A percentile compares a stretch with the other conserved stretches of the same genome.
phyloP scores from a whole-genome alignment of 345 rosid genomes.

The Bretschneidera sinensis region DNA sequence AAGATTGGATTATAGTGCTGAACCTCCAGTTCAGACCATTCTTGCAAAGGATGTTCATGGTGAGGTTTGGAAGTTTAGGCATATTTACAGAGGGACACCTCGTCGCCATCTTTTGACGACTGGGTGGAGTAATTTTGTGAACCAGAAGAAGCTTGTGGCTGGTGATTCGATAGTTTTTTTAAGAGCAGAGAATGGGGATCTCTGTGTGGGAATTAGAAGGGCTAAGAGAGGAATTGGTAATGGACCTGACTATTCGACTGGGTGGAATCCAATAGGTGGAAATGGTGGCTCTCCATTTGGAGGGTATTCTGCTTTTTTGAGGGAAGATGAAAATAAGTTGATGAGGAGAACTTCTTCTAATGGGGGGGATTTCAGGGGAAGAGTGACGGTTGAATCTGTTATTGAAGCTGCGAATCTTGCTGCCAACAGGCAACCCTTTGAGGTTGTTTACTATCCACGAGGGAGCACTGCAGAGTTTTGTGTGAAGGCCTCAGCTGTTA shows the following conservation, averaged over 20 bases:
- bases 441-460: constrained; percentile 81
- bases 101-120: constrained; percentile 93
- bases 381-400: constrained; percentile 61
- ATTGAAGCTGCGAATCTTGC: constrained; percentile 71
- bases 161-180: constrained; percentile 92
- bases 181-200: constrained; percentile 84
- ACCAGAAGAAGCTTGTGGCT: constrained; percentile 94
- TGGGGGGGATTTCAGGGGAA: constrained; percentile 39
- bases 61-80: constrained; percentile 88
- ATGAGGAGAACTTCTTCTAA: constrained; percentile 33
- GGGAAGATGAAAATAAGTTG: constrained; percentile 50
- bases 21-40: constrained; percentile 96
- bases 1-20: constrained; percentile 69
- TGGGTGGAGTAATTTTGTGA: constrained; percentile 98
- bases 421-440: constrained; percentile 58
- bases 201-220: constrained; percentile 85
- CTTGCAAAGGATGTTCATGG: constrained; percentile 93
- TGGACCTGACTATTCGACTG: constrained; percentile 57
- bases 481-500: constrained; percentile 63
- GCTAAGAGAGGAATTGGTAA: constrained; percentile 77
- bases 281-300: constrained; percentile 40
- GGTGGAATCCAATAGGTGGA: constrained; percentile 63
- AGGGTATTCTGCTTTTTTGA: constrained; percentile 41
- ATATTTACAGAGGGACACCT: constrained; percentile 92
- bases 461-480: constrained; percentile 83